Base-by-base conservation (phyloP, 345 rosid species). In the Trapa incisa region DNA sequence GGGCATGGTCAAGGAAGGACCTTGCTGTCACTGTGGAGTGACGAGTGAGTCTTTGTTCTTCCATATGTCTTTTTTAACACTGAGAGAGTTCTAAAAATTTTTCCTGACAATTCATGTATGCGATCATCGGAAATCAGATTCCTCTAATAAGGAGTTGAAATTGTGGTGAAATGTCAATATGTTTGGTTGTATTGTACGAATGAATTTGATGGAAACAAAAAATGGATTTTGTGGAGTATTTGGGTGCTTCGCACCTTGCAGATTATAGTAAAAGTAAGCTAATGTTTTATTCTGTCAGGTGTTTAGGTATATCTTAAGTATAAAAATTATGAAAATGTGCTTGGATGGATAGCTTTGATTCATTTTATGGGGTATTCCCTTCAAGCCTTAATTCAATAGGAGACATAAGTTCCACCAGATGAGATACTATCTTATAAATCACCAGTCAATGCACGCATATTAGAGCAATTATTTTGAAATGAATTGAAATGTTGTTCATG, bases 21-120 rank as follows among this genome's bases (percentile, higher is more conserved):
- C 97, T 81, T 91, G 97, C 87, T 83, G 72, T 71, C 97, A 91
- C 88, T 89, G 97, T 86, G 97, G 97, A 83, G 97, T 87, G 81
- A 84, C 94, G 80, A 91, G 97, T 91, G 97, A 90, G 97, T 91
- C 78, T 76, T 82, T 90, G 64, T 56, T 71, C 45, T 56, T 45
- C 48, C 48, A 7, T 11, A 7, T 41, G 43, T 41, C 7, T 41
- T 22, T 22, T 22, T 41, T 41, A 2, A 2, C 1, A 45, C 48
- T 45, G 48, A 45, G 2, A 45, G 6, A 0, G 11, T 7, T 45
- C 48, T 0, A 6, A 45, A 7, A 22, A 22, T 22, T 22, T 22
- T 22, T 22, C 29, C 29, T 22, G 29, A 22, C 29, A 22, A 22
- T 22, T 22, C 29, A 22, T 22, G 29, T 22, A 22, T 22, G 29